Base-by-base conservation (phyloP, 345 rosid genomes). In the Kernera saxatilis region DNA sequence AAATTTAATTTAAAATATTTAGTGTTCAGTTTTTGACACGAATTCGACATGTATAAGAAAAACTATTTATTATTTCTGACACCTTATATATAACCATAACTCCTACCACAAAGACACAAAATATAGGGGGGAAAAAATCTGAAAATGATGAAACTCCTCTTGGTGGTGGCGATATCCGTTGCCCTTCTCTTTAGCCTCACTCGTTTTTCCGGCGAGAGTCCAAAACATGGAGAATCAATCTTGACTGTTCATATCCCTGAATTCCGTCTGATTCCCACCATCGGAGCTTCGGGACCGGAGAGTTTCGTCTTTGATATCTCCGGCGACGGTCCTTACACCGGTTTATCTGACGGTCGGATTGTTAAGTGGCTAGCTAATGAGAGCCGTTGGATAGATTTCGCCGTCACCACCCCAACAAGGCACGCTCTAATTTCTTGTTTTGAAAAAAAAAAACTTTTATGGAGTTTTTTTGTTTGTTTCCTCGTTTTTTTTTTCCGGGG, bases 331-430 rank as follows among this genome's bases (percentile, higher is more conserved):
- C 94, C 91, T 1, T 88, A 82, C 73, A 83, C 87, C 15, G 89
- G 94, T 17, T 86, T 88, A 18, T 81, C 89, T 8, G 89, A 88
- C 33, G 91, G 89, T 50, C 77, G 91, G 17, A 69, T 86, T 73
- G 84, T 88, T 40, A 82, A 81, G 71, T 91, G 95, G 93, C 61
- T 77, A 56, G 75, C 78, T 7, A 70, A 77, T 25, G 67, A 51
- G 4, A 75, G 67, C 37, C 82, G 87, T 21, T 88, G 93, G 95
- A 75, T 70, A 1, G 83, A 88, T 33, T 88, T 91, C 48, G 90
- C 97, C 9, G 75, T 84, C 84, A 81, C 90, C 56, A 67, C 86
- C 1, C 73, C 70, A 0, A n/a, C 67, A n/a, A 88, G 94, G 94
- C 84, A 82, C 32, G 2, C 55, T 39, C 19, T 51, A 3, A 1